Evolutionary conservation across 371 early-diverging fungal genomes (phyloP), one percentile per base, ranked within the genome.

Genomic region (Haplosporangium sp.): DNA sequence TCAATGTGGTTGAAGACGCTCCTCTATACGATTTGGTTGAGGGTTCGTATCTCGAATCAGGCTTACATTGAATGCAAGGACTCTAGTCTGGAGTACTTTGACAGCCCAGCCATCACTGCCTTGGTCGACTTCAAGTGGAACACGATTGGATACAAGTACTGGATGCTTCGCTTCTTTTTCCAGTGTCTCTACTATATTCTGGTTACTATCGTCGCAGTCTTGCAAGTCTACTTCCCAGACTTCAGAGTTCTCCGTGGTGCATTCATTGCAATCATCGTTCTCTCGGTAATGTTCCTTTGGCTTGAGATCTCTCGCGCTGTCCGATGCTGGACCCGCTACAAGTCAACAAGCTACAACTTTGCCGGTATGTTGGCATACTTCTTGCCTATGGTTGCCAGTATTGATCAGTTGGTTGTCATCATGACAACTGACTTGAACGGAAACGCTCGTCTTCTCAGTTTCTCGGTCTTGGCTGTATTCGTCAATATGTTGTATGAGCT

Each of bases 61-160:
- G 10, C n/a, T 4, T 63, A 50, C 63, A 64, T 63, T 27, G 65
- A 60, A 5, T 58, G 57, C 45, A 15, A 73, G 5, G 62, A 73
- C 37, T 59, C 52, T 20, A 58, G 40, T 27, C 35, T 63, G 37
- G 74, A 67, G 60, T 67, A 56, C 37, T 60, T 73, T 50, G 74
- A 73, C 34, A 73, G 67, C 52, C 74, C 74, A 7, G 67, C 68
- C 13, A 73, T 73, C 39, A 37, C 58, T 0, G 74, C 74, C 0
- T 34, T 73, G 44, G 63, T 73, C 2, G 60, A 55, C 5, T 73
- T 53, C 50, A 73, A 73, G n/a, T 73, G 74, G 73, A 73, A 73
- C 45, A 68, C 64, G 0, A 59, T 74, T n/a, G 74, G 58, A 6
- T 63, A n/a, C 62, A 20, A 9, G 11, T 69, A 61, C 65, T 74